Evolutionary conservation across 805 yeast genomes (phyloP), one percentile per base, ranked within the genome.

Genomic region (Cyberlindnera petersonii): DNA sequence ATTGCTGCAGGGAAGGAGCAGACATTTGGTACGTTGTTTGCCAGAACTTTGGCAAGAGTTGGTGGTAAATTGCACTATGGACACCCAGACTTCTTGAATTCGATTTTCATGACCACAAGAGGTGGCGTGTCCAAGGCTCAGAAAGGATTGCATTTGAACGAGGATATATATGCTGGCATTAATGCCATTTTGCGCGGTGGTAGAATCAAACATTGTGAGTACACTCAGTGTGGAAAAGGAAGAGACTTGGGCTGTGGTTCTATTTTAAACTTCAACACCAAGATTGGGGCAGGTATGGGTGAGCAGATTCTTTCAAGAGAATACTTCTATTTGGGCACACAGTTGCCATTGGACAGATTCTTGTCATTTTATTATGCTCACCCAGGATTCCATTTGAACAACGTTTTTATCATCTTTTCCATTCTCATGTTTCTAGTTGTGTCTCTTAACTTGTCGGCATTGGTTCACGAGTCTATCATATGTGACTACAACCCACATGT

Each of bases 1-100:
- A 79, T 85, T 49, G 91, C 93, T 18, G 94, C 94, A n/a, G 91
- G 91, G 34, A 85, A 85, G 56, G 94, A 85, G 61, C 93, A 85
- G 58, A 85, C 93, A 8, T 85, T 85, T 63, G 93, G 94, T 40
- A 85, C 94, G 0, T 69, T 85, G 42, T 84, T 83, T 61, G 86
- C 93, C 0, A 74, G 94, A 59, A 83, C 93, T 1, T 67, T 84
- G 59, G 89, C 89, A 3, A 82, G 79, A 55, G 74, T 84, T 49
- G 93, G 91, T 18, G 91, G 89, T 23, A 85, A 85, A 56, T 69
- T 85, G 36, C 94, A 85, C 58, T 85, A 85, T 64, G 94, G 94
- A 6, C 94, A 85, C 58, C 94, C 94, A 26, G 94, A 85, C 63
- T 82, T 85, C 63, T 65, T 85, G 53, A 83, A 84, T 52, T 72